Percentiles rank a stretch among this genome's conserved stretches.
Conservation (phyloP, 495 filamentous ascomycete species). For the Xylaria palmicola region DNA sequence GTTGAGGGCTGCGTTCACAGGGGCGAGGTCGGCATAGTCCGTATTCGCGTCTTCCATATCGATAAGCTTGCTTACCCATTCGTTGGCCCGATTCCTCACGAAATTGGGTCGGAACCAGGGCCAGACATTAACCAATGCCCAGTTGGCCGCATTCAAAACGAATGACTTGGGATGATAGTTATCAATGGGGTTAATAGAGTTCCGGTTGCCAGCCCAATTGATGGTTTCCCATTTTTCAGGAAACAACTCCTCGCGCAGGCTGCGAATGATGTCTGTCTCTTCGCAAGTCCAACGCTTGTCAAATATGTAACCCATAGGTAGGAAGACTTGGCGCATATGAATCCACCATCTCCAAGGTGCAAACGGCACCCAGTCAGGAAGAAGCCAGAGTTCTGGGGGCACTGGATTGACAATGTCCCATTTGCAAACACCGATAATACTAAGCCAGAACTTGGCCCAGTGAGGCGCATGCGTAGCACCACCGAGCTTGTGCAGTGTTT, state of each 20-base stretch:
- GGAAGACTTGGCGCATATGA: conserved; percentile 89
- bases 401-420: conserved; percentile 95
- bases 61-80: conserved; percentile 69
- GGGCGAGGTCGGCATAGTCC: conserved; percentile 79
- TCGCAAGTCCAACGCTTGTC: conserved; percentile 74
- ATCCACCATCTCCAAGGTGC: conserved; percentile 99
- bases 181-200: conserved; percentile 74
- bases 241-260: conserved; percentile 81
- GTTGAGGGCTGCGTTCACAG: conserved; percentile 89
- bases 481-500: conserved; percentile 78
- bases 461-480: conserved; percentile 84
- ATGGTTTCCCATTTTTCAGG: conserved; percentile 76
- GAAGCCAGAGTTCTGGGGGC: conserved; percentile 89
- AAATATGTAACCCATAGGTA: conserved; percentile 89
- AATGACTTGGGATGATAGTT: conserved; percentile 93
- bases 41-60: conserved; percentile 90
- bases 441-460: conserved; percentile 94
- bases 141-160: conserved; percentile 74
- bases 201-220: conserved; percentile 73
- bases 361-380: conserved; percentile 94
- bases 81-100: conserved; percentile 65
- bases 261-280: conserved; percentile 65
- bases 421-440: conserved; percentile 74
- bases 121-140: conserved; percentile 72
- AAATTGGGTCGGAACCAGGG: conserved; percentile 64